Percentiles rank a stretch among this genome's conserved stretches.
These are phyloP conservation scores for Hysterium pulicare DNA, from an alignment of 2,329 filamentous ascomycete genomes.

Conservation along the genomic window DNA sequence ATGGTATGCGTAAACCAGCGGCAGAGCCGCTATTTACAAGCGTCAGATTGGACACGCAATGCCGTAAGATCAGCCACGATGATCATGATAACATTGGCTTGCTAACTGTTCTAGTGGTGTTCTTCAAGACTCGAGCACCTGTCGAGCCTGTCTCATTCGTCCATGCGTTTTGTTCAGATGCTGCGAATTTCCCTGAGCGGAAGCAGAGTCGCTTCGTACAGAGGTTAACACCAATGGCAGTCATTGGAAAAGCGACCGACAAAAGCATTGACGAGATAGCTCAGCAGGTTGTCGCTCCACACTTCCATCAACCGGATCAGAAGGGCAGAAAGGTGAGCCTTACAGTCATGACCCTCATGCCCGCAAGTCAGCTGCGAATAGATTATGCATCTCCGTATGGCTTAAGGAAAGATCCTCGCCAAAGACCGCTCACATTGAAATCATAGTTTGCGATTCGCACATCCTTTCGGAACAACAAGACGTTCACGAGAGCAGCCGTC, in stretches of 20 bases:
- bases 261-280: slow-evolving; percentile 65
- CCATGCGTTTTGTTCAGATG: slow-evolving; percentile 56
- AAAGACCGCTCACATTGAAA: too few relatives aligned
- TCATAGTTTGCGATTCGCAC: slow-evolving; percentile 82
- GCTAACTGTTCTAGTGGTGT: slow-evolving; percentile 46
- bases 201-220: slow-evolving; percentile 58
- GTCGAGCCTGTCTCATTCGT: slow-evolving; percentile 61
- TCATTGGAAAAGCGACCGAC: slow-evolving; percentile 64
- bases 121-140: slow-evolving; percentile 55
- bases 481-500: slow-evolving; percentile 63
- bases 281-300: slow-evolving; percentile 57
- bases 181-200: slow-evolving; percentile 47
- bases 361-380: not conserved
- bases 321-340: slow-evolving; percentile 53
- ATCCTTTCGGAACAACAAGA: slow-evolving; percentile 70
- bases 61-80: slow-evolving; percentile 39
- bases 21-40: slow-evolving; percentile 50
- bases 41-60: slow-evolving; percentile 54
- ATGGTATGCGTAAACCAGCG: slow-evolving; percentile 54
- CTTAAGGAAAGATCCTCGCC: too few relatives aligned
- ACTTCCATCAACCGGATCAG: slow-evolving; percentile 57
- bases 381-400: not conserved
- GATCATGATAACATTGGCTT: slow-evolving; percentile 1
- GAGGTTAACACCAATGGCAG: slow-evolving; percentile 58
- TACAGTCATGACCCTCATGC: too few relatives aligned